Conservation (phyloP, 106 monocot genomes). For the Acanthochlamys bracteata region DNA sequence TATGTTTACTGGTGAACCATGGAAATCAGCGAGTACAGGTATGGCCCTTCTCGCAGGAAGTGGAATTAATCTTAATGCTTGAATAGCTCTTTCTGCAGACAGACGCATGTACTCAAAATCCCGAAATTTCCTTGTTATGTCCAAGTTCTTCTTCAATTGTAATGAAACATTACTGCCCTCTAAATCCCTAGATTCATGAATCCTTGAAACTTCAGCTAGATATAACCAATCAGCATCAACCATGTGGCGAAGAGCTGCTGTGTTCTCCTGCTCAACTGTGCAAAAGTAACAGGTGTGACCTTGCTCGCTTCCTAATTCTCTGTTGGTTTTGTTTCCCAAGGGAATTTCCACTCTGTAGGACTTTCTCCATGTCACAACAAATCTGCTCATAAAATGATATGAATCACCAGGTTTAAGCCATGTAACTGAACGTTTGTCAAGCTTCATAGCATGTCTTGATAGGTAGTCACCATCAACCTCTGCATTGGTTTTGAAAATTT, state of each 20-base stretch:
- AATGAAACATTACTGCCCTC: background rate
- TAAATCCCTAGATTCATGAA: background rate
- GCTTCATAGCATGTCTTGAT: slow-evolving; percentile 6
- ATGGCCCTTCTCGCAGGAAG: slow-evolving; percentile 56
- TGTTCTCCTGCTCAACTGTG: slow-evolving; percentile 6
- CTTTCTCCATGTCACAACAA: slow-evolving; percentile 54
- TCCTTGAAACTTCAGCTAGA: slow-evolving; percentile 43
- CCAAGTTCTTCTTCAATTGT: background rate
- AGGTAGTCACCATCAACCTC: slow-evolving; percentile 11
- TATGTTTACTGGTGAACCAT: slow-evolving; percentile 45
- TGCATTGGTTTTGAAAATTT: slow-evolving; percentile 32
- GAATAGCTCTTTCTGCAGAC: slow-evolving; percentile 56
- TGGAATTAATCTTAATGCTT: slow-evolving; percentile 50
- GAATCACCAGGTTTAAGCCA: slow-evolving; percentile 35
- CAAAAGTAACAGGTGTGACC: slow-evolving; percentile 41
- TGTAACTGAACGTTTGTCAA: slow-evolving; percentile 12
- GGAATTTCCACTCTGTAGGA: slow-evolving; percentile 1
- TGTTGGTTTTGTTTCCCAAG: background rate
- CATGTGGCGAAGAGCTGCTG: slow-evolving; percentile 49
- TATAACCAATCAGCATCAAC: slow-evolving; percentile 93
- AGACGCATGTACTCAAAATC: slow-evolving; percentile 23
- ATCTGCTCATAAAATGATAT: slow-evolving; percentile 74
- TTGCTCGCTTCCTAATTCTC: slow-evolving; percentile 2
- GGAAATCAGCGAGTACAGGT: slow-evolving; percentile 64
- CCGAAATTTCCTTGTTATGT: background rate